Base-by-base conservation (phyloP, 768 basidiomycete genomes). In the Auricularia sp. region DNA sequence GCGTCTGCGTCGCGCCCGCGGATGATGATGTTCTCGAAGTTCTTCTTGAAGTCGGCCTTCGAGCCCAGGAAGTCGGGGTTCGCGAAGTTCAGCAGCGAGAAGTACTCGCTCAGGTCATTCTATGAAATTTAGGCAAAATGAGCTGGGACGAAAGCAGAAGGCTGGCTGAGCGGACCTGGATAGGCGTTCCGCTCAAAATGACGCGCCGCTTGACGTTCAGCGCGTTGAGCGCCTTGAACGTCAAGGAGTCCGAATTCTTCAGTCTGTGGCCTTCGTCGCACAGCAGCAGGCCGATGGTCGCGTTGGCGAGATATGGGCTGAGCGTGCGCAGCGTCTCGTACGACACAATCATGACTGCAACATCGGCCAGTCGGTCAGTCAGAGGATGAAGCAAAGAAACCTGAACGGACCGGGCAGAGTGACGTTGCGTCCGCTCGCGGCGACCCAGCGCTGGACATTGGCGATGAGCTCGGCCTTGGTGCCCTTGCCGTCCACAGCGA, bases 201-300 rank as follows among this genome's bases (percentile, higher is more conserved):
- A 97, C 93, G 35, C 94, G 88, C 36, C 94, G 88, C 72, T 86
- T 88, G 64, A 95, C 94, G 70, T 95, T 84, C 56, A 99, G 80
- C 2, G 81, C 75, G 70, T 88, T 91, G 37, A 99, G 79, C 2
- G 94, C 85, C 73, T 87, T 86, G 75, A 92, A 98, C 0, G 94
- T 96, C 35, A 85, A 81, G 0, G 92, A 93, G 54, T 96, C 94
- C 93, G 91, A 91, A 73, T 99, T 99, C 78, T 99, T 99, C 66
- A 99, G 79, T 62, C 96, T 81, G 78, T 99, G 96, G 3, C 96
- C 96, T 78, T 99, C 96, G 70, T 99, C 96, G 67, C 94, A 96
- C 36, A 99, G 83, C n/a, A 99, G 77, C 16, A 99, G 76, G 2
- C 97, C 97, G 59, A 99, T 90, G 62, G 80, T 85, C 68, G 90